Conservation (phyloP, 2,329 filamentous ascomycete species). For the Venturia carpophila region DNA sequence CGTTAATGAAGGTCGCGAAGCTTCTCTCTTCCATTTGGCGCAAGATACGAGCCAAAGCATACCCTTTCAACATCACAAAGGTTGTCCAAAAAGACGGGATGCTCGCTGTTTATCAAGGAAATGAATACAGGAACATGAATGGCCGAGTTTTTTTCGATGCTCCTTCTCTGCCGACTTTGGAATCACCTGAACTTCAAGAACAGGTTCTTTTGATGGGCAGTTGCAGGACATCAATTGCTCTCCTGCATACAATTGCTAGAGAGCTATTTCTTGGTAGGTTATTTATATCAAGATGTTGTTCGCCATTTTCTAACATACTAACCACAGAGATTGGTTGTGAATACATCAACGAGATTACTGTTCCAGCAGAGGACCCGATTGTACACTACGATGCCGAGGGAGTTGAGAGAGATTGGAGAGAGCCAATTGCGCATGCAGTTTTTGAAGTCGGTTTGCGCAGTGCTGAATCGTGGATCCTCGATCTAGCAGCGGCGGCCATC, state of each 20-base stretch:
- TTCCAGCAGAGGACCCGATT: background rate
- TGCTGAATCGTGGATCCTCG: background rate
- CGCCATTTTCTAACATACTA: background rate
- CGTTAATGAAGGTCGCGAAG: background rate
- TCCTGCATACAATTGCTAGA: background rate
- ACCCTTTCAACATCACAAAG: background rate
- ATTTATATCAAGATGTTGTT: no score
- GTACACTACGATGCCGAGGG: background rate
- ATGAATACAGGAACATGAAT: constrained; percentile 1
- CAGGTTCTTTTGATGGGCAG: constrained; percentile 1
- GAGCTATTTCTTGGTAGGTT: background rate
- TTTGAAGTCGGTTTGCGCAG: background rate
- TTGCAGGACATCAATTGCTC: background rate
- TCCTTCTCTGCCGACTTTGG: background rate
- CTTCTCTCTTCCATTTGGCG: background rate
- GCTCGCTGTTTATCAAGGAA: background rate
- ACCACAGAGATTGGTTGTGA: background rate
- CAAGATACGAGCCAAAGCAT: background rate
- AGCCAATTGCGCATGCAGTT: background rate
- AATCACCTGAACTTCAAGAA: background rate
- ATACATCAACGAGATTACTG: background rate
- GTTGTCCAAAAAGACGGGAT: background rate
- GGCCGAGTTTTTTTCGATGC: constrained; percentile 3
- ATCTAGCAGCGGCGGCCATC: background rate
- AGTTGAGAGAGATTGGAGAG: background rate